Conservation (phyloP, 140 eudicot species). For the Ambrosia hybrid region DNA sequence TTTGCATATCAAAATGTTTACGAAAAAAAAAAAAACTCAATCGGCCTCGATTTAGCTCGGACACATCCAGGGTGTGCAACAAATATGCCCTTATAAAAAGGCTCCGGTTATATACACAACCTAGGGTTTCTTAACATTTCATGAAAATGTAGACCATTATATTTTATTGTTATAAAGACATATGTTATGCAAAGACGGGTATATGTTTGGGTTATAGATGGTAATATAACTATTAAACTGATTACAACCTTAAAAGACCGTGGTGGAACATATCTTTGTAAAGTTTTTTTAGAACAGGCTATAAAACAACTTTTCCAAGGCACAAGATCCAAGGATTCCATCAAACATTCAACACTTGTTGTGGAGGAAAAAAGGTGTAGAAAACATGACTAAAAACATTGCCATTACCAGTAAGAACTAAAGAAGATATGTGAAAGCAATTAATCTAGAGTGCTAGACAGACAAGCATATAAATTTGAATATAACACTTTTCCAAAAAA, state of each 20-base stretch:
- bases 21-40: no score
- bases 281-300: neutral
- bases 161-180: no score
- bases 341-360: conserved; percentile 10
- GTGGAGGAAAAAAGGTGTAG: conserved; percentile 25
- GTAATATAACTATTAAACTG: no score
- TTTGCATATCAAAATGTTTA: neutral
- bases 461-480: conserved; percentile 18
- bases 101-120: no score
- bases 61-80: no score
- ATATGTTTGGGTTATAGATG: no score
- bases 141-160: no score
- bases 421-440: neutral
- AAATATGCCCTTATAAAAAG: no score
- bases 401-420: neutral
- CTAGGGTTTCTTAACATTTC: no score
- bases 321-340: conserved; percentile 32
- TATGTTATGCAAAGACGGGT: no score
- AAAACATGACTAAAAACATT: conserved; percentile 20
- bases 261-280: neutral
- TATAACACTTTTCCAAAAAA: conserved; percentile 12
- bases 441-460: no score
- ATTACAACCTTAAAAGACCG: neutral
- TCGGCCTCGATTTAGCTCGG: no score
- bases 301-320: conserved; percentile 17